phyloP scores from a whole-genome alignment of 2,329 filamentous ascomycete genomes.

The Paecilomyces sp. region DNA sequence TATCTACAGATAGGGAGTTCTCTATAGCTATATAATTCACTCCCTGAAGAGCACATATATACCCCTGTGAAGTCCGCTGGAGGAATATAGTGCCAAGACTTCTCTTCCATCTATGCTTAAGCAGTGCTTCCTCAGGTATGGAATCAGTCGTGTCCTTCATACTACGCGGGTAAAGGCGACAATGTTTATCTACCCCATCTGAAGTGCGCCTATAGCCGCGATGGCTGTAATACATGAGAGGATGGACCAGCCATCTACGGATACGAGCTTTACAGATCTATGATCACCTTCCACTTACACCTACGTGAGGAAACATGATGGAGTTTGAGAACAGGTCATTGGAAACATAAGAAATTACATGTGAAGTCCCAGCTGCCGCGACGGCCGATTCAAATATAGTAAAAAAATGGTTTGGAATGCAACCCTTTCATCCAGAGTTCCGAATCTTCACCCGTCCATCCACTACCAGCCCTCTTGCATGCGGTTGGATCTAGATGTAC shows the following conservation, averaged over 20 bases:
- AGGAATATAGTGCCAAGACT: too few species aligned
- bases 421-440: constrained; percentile 6
- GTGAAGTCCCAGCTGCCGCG: neutral
- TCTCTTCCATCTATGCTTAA: too few species aligned
- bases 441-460: constrained; percentile 8
- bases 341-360: neutral
- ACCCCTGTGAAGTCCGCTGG: too few species aligned
- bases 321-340: neutral
- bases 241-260: neutral
- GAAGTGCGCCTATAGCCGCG: neutral
- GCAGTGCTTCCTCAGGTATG: too few species aligned
- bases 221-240: neutral
- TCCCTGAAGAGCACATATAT: too few species aligned
- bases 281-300: neutral
- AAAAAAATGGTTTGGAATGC: neutral
- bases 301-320: neutral
- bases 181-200: neutral
- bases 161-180: too few species aligned
- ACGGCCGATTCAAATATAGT: neutral
- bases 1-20: too few species aligned
- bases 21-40: too few species aligned
- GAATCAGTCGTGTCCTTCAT: too few species aligned
- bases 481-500: constrained; percentile 35
- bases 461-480: constrained; percentile 20
- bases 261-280: neutral